phyloP scores from a whole-genome alignment of 495 filamentous ascomycete genomes.

The Annulohypoxylon moriforme region DNA sequence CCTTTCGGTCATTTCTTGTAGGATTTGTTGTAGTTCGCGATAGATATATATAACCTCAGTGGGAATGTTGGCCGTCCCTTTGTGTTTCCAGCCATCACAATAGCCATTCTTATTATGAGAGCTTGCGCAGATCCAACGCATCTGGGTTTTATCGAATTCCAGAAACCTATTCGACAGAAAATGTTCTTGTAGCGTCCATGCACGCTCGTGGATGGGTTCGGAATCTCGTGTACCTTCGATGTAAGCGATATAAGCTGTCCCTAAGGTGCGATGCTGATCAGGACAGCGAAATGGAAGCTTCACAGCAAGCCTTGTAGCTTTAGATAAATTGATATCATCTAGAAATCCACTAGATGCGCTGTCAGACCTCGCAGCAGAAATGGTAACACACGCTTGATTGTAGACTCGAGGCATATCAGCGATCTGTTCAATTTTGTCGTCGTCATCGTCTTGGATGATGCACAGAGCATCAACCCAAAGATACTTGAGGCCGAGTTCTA shows the following conservation, averaged over 20 bases:
- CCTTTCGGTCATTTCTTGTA: slow-evolving; percentile 1
- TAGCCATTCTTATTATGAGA: slow-evolving; percentile 3
- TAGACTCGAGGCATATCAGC: slow-evolving; percentile 11
- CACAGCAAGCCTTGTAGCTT: slow-evolving; percentile 10
- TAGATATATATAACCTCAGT: slow-evolving; percentile 14
- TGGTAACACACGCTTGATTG: slow-evolving; percentile 1
- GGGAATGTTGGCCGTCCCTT: neutral
- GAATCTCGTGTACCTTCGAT: slow-evolving; percentile 1
- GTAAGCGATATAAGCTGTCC: slow-evolving; percentile 4
- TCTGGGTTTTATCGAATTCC: slow-evolving; percentile 10
- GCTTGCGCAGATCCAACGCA: slow-evolving; percentile 10
- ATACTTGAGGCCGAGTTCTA: neutral
- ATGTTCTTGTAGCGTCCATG: slow-evolving; percentile 14
- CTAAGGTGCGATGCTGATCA: slow-evolving; percentile 1
- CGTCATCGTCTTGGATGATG: slow-evolving; percentile 4
- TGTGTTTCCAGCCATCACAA: slow-evolving; percentile 17
- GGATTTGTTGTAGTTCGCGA: slow-evolving; percentile 5
- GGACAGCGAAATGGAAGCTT: slow-evolving; percentile 18
- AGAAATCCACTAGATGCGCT: slow-evolving; percentile 5
- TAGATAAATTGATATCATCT: neutral
- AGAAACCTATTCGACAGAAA: slow-evolving; percentile 7
- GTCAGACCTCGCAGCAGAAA: slow-evolving; percentile 2
- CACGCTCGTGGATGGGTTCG: slow-evolving; percentile 1
- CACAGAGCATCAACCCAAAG: slow-evolving; percentile 19
- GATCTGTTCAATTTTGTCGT: slow-evolving; percentile 8